phyloP scores from a whole-genome alignment of 1,284 basidiomycete species.

The Sparassis latifolia region DNA sequence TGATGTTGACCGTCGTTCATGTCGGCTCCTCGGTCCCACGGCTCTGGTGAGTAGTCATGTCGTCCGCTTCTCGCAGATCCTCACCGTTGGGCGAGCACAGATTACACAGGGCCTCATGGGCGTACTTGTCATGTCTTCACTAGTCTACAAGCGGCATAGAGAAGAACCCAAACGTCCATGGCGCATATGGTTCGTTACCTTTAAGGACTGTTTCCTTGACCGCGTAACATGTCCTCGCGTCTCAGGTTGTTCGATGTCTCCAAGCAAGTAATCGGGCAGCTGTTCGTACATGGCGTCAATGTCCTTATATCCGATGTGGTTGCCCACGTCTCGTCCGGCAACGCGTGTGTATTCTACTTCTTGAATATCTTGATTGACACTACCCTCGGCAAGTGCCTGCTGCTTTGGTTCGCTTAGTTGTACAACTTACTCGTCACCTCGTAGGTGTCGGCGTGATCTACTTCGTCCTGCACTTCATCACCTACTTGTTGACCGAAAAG shows the following conservation, averaged over 20 bases:
- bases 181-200: slow-evolving; percentile 74
- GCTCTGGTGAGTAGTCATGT: slow-evolving; percentile 44
- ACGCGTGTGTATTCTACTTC: slow-evolving; percentile 91
- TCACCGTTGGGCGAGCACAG: slow-evolving; percentile 28
- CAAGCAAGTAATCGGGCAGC: slow-evolving; percentile 90
- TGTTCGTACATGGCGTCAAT: slow-evolving; percentile 86
- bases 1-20: slow-evolving; percentile 53
- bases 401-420: not conserved
- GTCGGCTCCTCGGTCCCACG: slow-evolving; percentile 59
- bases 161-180: slow-evolving; percentile 85
- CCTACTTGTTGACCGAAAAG: slow-evolving; percentile 60
- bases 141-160: slow-evolving; percentile 85
- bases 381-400: slow-evolving; percentile 64
- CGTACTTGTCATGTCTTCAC: slow-evolving; percentile 75
- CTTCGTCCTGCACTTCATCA: slow-evolving; percentile 65
- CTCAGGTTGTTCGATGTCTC: slow-evolving; percentile 80
- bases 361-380: slow-evolving; percentile 94
- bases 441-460: slow-evolving; percentile 85
- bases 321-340: slow-evolving; percentile 62
- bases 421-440: not conserved
- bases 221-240: too few species aligned
- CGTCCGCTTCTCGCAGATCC: not conserved
- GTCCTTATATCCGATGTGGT: slow-evolving; percentile 72
- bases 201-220: too few species aligned
- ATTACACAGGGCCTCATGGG: slow-evolving; percentile 84